phyloP scores from a whole-genome alignment of 257 asterid species.

The Coffea canephora region DNA sequence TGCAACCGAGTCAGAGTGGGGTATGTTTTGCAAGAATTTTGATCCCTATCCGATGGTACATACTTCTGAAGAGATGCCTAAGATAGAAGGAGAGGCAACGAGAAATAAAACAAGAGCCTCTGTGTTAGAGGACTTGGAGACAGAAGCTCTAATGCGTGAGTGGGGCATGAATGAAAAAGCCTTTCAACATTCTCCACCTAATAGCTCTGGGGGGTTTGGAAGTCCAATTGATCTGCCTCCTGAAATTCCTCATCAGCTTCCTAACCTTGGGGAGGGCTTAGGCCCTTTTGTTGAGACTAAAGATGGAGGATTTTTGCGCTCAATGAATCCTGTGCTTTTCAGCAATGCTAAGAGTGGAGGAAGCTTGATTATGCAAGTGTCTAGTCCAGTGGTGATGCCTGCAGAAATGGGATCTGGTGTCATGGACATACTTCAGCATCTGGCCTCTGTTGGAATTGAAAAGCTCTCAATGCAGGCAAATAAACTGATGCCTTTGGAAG shows the following conservation, averaged over 20 bases:
- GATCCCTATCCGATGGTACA: slow-evolving; percentile 28
- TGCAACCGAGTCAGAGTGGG: slow-evolving; percentile 46
- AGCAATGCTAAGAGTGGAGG: slow-evolving; percentile 64
- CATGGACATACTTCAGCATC: slow-evolving; percentile 74
- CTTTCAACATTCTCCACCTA: slow-evolving; percentile 67
- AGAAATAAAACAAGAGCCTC: slow-evolving; percentile 52
- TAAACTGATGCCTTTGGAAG: slow-evolving; percentile 90
- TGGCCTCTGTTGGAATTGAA: slow-evolving; percentile 87
- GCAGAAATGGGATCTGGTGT: slow-evolving; percentile 93
- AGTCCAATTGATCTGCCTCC: slow-evolving; percentile 54
- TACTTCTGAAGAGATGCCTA: slow-evolving; percentile 32
- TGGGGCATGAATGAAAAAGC: slow-evolving; percentile 77
- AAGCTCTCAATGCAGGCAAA: slow-evolving; percentile 94
- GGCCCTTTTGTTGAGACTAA: slow-evolving; percentile 77
- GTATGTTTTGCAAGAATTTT: slow-evolving; percentile 38
- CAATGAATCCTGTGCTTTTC: slow-evolving; percentile 84
- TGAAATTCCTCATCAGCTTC: slow-evolving; percentile 57
- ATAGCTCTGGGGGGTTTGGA: slow-evolving; percentile 51
- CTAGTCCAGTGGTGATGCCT: slow-evolving; percentile 90
- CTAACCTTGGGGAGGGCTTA: slow-evolving; percentile 77
- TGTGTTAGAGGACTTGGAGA: slow-evolving; percentile 77
- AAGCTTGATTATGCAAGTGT: slow-evolving; percentile 85
- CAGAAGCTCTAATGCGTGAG: slow-evolving; percentile 78
- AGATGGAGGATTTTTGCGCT: slow-evolving; percentile 80
- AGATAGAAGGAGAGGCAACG: slow-evolving; percentile 37